phyloP scores from a whole-genome alignment of 306 rosid genomes.

The Psophocarpus tetragonolobus region DNA sequence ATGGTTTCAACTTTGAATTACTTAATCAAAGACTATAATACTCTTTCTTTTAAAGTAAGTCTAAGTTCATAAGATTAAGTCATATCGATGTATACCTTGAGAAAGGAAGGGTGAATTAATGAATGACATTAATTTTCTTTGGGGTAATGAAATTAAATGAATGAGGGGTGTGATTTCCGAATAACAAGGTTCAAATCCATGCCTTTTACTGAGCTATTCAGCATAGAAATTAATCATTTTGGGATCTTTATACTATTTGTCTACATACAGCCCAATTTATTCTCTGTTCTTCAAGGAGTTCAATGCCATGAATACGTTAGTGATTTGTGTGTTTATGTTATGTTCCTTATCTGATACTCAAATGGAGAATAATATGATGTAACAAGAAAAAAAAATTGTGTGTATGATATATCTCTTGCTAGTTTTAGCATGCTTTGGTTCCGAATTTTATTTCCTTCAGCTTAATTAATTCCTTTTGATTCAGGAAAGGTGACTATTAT shows the following conservation, averaged over 20 bases:
- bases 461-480: conserved; percentile 25
- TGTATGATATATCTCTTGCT: background rate
- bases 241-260: background rate
- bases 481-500: conserved; percentile 72
- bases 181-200: background rate
- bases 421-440: background rate
- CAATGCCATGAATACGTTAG: background rate
- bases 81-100: background rate
- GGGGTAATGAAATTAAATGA: background rate
- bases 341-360: background rate
- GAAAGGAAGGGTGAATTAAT: background rate
- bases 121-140: conserved; percentile 1
- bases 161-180: background rate
- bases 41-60: background rate
- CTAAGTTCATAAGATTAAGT: background rate
- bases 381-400: background rate
- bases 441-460: background rate
- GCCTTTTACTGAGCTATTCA: background rate
- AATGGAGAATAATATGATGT: background rate
- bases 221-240: background rate
- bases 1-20: background rate
- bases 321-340: background rate
- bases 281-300: background rate
- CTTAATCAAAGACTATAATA: background rate
- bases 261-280: background rate